These are phyloP conservation scores for Candida saitoana DNA, from an alignment of 805 yeast species.

Conservation along the genomic window DNA sequence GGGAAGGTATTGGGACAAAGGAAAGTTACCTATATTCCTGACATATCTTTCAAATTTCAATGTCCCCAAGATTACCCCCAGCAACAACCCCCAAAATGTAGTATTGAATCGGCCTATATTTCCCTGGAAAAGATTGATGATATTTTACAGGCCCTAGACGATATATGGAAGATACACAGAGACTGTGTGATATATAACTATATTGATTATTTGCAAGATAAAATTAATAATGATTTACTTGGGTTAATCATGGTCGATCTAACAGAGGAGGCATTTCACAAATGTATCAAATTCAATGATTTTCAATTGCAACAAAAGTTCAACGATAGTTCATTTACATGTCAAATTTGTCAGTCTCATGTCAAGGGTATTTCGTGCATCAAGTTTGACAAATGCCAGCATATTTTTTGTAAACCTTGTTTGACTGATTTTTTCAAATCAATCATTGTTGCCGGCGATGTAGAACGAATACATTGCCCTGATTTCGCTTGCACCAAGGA, in stretches of 20 bases:
- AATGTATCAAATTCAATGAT: constrained; percentile 18
- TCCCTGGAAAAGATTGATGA: constrained; percentile 7
- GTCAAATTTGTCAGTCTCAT: constrained; percentile 55
- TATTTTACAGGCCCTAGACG: constrained; percentile 15
- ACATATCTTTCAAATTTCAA: not conserved
- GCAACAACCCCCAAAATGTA: not conserved
- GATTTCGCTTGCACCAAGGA: constrained; percentile 44
- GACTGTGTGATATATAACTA: constrained; percentile 41
- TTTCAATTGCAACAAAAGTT: constrained; percentile 22
- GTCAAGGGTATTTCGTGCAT: constrained; percentile 42
- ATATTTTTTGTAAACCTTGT: constrained; percentile 47
- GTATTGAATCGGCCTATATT: not conserved
- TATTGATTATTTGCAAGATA: constrained; percentile 36
- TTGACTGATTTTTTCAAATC: constrained; percentile 38
- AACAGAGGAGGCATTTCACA: constrained; percentile 9
- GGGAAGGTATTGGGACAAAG: not conserved
- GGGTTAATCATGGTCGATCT: constrained; percentile 6
- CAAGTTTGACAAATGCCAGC: constrained; percentile 42
- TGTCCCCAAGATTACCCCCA: not conserved
- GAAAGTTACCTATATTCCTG: not conserved
- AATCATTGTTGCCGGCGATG: constrained; percentile 45
- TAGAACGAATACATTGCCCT: constrained; percentile 55
- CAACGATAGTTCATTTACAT: constrained; percentile 36
- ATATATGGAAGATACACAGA: constrained; percentile 30
- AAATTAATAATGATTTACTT: constrained; percentile 15